phyloP scores from a whole-genome alignment of 108 stramenopile genomes.

The Chaetoceros tenuissimus region DNA sequence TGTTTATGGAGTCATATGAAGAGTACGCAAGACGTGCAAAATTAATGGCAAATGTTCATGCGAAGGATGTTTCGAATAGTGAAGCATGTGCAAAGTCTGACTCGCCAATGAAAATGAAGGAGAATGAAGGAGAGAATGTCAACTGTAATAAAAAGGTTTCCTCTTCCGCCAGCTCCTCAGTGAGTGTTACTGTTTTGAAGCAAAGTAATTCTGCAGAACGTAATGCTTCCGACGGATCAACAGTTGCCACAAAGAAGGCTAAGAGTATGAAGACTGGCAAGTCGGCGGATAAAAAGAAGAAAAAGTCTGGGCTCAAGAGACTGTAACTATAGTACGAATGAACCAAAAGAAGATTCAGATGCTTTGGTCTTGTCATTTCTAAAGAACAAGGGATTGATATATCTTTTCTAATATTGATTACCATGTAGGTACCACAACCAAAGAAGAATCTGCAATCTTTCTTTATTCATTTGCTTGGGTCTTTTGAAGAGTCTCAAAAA shows the following conservation, averaged over 20 bases:
- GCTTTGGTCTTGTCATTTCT: too few species aligned
- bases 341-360: too few species aligned
- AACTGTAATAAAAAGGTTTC: not conserved
- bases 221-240: not conserved
- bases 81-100: not conserved
- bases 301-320: not conserved
- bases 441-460: too few species aligned
- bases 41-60: conserved; percentile 93
- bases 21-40: conserved; percentile 91
- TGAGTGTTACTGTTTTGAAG: not conserved
- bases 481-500: too few species aligned
- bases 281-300: not conserved
- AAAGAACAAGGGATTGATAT: too few species aligned
- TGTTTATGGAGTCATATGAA: conserved; percentile 98
- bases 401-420: too few species aligned
- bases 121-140: not conserved
- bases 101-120: not conserved
- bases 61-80: conserved; percentile 13
- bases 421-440: too few species aligned
- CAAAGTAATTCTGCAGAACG: not conserved
- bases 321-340: too few species aligned
- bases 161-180: not conserved
- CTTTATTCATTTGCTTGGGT: too few species aligned
- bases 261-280: not conserved
- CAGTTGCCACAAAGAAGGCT: not conserved